Evolutionary conservation across 805 yeast species (phyloP).

Genomic region (Diddensiella santjacobensis): DNA sequence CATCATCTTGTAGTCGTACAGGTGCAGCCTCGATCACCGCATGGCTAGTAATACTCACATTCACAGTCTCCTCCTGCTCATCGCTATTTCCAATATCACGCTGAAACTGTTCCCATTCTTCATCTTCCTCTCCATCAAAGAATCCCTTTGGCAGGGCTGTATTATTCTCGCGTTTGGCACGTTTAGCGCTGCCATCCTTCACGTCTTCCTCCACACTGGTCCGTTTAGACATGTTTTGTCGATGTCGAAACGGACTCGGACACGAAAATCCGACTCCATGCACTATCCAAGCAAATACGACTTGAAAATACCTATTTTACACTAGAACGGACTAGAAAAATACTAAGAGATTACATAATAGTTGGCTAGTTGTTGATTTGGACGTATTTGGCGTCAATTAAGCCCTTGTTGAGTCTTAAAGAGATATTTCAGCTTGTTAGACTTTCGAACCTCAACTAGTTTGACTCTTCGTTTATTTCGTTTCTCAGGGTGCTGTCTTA

Average conservation of each 20-base stretch:
- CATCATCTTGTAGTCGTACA: no score
- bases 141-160: conserved; percentile 3
- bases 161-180: neutral
- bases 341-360: no score
- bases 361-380: no score
- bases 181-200: neutral
- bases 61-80: neutral
- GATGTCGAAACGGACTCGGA: no score
- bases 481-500: neutral
- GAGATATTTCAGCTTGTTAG: neutral
- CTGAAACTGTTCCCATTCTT: conserved; percentile 18
- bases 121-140: conserved; percentile 11
- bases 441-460: conserved; percentile 10
- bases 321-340: no score
- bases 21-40: conserved; percentile 14
- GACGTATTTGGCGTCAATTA: neutral
- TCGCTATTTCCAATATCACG: conserved; percentile 7
- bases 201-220: neutral
- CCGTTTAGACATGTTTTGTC: neutral
- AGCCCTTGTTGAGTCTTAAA: neutral
- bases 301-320: no score
- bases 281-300: no score
- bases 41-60: neutral
- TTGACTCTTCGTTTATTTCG: conserved; percentile 7
- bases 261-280: no score